Base-by-base conservation (phyloP, 331 rosid genomes). In the Malus hybrid region DNA sequence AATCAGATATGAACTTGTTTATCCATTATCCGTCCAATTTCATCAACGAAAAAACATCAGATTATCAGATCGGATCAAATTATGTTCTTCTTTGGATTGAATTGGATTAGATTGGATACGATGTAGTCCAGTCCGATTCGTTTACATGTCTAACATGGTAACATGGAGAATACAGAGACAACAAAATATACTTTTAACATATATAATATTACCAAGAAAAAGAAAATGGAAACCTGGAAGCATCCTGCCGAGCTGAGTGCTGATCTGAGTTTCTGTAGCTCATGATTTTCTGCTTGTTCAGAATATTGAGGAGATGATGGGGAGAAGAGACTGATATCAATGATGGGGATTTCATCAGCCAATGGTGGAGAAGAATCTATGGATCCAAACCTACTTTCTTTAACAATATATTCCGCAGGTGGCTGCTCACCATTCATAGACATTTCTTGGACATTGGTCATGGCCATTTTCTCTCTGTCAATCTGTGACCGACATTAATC, bases 171-270 rank as follows among this genome's bases (percentile, higher is more conserved):
- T 10, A 39, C 46, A 39, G 3, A 10, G 46, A 39, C 13, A 39
- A 10, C 46, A 39, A 39, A 39, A 39, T 39, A 39, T 39, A 39
- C 10, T 39, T 39, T 10, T 10, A 10, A 39, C 46, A 39, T 39
- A 39, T 34, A 24, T 24, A 24, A 24, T 24, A 1, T 10, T 39
- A 10, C 46, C 46, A 39, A 39, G 46, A 10, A 39, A 39, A 39
- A 36, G 42, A 36, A 56, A 16, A 39, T 39, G 46, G 33, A 7
- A 16, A 86, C 91, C 93, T 86, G 93, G 75, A 86, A 84, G 87
- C 87, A 90, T 50, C 93, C 96, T 58, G 69, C 74, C 48, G 85
- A 76, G 71, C 65, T 70, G 6, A 90, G 88, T 77, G 87, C 79
- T 74, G 81, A 82, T 78, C 80, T 86, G 3, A 90, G 89, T 67